Conservation (phyloP, 768 basidiomycete species). For the Neoboletus brunneissimus region DNA sequence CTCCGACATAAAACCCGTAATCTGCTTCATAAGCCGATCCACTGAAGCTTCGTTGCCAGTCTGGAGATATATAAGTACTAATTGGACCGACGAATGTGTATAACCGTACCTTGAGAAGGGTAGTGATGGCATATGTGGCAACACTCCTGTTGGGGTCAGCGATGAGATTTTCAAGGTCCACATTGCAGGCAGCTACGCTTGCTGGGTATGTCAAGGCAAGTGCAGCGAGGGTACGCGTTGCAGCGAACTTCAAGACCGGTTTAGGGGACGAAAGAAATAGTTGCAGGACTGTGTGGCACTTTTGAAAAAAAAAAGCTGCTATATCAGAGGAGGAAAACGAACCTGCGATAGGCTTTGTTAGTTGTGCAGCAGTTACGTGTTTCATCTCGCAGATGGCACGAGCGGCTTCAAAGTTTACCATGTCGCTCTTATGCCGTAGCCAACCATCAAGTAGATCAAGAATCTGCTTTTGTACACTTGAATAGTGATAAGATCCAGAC, state of each 20-base stretch:
- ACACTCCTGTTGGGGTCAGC: slow-evolving; percentile 94
- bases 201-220: slow-evolving; percentile 84
- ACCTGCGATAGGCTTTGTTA: slow-evolving; percentile 90
- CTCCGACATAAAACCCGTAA: slow-evolving; percentile 97
- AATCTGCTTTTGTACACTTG: slow-evolving; percentile 88
- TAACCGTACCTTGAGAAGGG: slow-evolving; percentile 78
- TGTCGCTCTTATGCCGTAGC: slow-evolving; percentile 98
- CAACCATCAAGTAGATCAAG: slow-evolving; percentile 91
- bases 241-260: slow-evolving; percentile 93
- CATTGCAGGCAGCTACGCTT: slow-evolving; percentile 88
- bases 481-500: background rate
- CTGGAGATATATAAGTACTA: slow-evolving; percentile 40
- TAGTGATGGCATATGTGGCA: slow-evolving; percentile 98
- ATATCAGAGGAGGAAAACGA: slow-evolving; percentile 22
- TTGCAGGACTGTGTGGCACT: slow-evolving; percentile 66
- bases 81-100: background rate
- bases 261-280: slow-evolving; percentile 96
- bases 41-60: slow-evolving; percentile 99
- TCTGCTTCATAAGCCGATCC: slow-evolving; percentile 98
- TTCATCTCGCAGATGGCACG: slow-evolving; percentile 97
- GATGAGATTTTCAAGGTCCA: slow-evolving; percentile 95
- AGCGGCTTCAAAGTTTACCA: slow-evolving; percentile 99
- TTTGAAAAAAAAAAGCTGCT: slow-evolving; percentile 7
- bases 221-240: slow-evolving; percentile 89
- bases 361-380: slow-evolving; percentile 69